Base-by-base conservation (phyloP, 164 flowering plant species). In the Buxus sempervirens region DNA sequence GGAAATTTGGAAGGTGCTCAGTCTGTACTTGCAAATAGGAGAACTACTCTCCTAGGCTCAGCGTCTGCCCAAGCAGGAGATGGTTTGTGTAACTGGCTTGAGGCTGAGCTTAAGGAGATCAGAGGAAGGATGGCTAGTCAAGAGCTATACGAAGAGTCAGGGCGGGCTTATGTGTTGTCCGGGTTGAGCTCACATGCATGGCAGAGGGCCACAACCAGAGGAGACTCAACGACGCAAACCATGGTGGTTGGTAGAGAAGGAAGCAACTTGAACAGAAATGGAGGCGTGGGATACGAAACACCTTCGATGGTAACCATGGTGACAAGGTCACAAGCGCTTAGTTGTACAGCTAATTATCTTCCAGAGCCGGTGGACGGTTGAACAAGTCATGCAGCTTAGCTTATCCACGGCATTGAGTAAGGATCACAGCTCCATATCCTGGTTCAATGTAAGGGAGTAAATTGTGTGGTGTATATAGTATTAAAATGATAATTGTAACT, bases 121-220 rank as follows among this genome's bases (percentile, higher is more conserved):
- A 63, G 62, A 32, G 66, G 58, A n/a, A 75, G 77, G 60, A 77
- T 80, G 83, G 77, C 69, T n/a, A 80, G 48, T 61, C 65, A 28
- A 60, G 66, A 70, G 36, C 2, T 62, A 23, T 77, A 80, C 62
- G 78, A 77, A 18, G 63, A 21, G 10, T 51, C 78, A 0, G 80
- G 80, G 10, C 63, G 80, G 22, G 83, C 83, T 27, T 75, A 77
- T 70, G 72, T 71, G 5, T 65, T 80, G 7, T 77, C 80, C 4
- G 77, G 80, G 16, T 66, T 80, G 75, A 80, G 83, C 61, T 80
- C 80, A 4, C 79, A 73, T 53, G 71, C 82, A 22, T 72, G 78
- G 76, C 76, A 69, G 72, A 64, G 79, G 75, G 82, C 82, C 36
- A 73, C 77, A 19, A 74, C 79, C 8, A 67, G 79, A 54, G 79